Evolutionary conservation across 2,329 filamentous ascomycete genomes (phyloP), one percentile per base, ranked within the genome.

Genomic region (Xylariaceae sp.): DNA sequence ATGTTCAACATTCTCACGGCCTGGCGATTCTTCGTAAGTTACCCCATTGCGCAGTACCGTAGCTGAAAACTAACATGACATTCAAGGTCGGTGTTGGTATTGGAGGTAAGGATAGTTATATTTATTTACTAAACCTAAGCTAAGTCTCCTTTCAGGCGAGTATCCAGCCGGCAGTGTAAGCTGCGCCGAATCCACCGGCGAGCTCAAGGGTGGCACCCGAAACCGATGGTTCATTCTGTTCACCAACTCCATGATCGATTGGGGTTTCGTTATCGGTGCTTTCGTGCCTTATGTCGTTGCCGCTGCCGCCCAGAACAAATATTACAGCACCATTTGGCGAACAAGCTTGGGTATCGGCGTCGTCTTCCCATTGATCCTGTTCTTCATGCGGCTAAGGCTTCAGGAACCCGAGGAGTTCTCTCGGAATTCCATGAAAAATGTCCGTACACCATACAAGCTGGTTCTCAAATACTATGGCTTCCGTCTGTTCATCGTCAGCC

Each of bases 191-290:
- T 88, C 87, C 4, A 92, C 88, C 0, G 89, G 90, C 18, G 91
- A 95, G 68, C 77, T 97, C 54, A 91, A 91, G 70, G 72, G 75
- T 13, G 92, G 92, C 9, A 87, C 88, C 13, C 81, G 92, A n/a
- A 93, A 97, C 68, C 81, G 88, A 32, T 96, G 91, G 91, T 97
- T 92, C 68, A 90, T 93, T 64, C 79, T 96, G 60, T 95, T 94
- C 71, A 96, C 90, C 40, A 95, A 95, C 72, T 84, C 88, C 20
- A 89, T 92, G 78, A 95, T 96, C 55, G 90, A 95, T 67, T 82
- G 73, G 66, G 92, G 90, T 1, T 96, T 95, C 60, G 88, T 95
- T 1, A 78, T 93, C 50, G 86, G 90, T 7, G 86, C 89, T 0
- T 84, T 96, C 57, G 84, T 94, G 1, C 89, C 91, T 2, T 82